Conservation (phyloP, 108 stramenopile species). For the Skeletonema potamos region DNA sequence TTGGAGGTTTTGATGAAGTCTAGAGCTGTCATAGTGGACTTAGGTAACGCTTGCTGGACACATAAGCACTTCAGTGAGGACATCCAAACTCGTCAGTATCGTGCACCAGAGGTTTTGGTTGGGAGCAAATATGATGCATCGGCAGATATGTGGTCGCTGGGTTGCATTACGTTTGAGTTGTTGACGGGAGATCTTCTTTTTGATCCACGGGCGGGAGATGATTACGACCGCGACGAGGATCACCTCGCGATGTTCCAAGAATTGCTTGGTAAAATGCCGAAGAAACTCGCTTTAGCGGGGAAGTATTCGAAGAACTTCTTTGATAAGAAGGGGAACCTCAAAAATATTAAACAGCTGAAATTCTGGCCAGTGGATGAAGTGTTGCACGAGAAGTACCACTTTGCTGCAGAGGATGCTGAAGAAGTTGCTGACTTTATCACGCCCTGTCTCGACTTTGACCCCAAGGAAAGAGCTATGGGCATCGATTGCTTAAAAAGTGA, state of each 20-base stretch:
- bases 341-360: conserved; percentile 96
- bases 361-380: conserved; percentile 97
- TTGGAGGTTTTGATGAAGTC: conserved; percentile 58
- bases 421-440: conserved; percentile 85
- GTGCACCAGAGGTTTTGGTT: conserved; percentile 97
- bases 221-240: conserved; percentile 97
- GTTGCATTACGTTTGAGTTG: conserved; percentile 95
- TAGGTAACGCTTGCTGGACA: conserved; percentile 97
- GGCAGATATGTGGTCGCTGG: conserved; percentile 94
- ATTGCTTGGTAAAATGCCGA: conserved; percentile 94
- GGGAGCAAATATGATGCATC: conserved; percentile 93
- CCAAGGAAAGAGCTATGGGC: conserved; percentile 82
- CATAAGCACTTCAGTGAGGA: conserved; percentile 82
- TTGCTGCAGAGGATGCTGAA: conserved; percentile 76
- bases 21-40: conserved; percentile 92
- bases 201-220: conserved; percentile 90
- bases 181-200: conserved; percentile 91
- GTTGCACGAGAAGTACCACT: conserved; percentile 89
- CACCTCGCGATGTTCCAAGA: conserved; percentile 99
- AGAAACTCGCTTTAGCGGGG: conserved; percentile 80
- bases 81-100: conserved; percentile 98
- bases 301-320: conserved; percentile 96
- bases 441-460: conserved; percentile 86
- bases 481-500: conserved; percentile 74
- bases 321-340: conserved; percentile 93